Percentiles rank a stretch among this genome's conserved stretches.
Evolutionary conservation across 1,139 yeast species (phyloP).

Genomic region (Wickerhamomyces sp.): DNA sequence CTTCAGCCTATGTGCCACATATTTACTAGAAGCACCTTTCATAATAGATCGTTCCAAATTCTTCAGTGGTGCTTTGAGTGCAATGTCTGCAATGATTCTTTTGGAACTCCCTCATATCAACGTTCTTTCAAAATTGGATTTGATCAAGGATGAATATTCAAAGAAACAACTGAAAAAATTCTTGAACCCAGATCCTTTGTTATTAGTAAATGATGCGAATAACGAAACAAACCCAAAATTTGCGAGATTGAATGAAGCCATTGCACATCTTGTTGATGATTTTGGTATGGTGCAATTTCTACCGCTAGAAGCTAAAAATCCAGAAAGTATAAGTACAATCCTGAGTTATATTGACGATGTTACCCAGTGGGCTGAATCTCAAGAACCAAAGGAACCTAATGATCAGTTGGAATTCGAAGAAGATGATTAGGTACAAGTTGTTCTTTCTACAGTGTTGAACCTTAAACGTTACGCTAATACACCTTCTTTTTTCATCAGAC

Average conservation of each 20-base stretch:
- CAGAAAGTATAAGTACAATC: constrained; percentile 76
- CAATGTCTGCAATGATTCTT: constrained; percentile 97
- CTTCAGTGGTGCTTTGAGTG: constrained; percentile 91
- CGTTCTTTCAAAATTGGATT: constrained; percentile 78
- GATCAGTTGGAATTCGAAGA: constrained; percentile 67
- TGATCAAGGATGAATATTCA: constrained; percentile 70
- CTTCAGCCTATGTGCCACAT: constrained; percentile 88
- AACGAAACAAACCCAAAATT: constrained; percentile 67
- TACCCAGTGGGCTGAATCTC: constrained; percentile 95
- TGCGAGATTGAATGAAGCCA: constrained; percentile 66
- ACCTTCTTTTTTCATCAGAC: too few species aligned
- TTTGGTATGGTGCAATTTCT: constrained; percentile 98
- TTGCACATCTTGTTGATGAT: constrained; percentile 89
- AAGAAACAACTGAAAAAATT: constrained; percentile 75
- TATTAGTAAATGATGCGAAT: constrained; percentile 49
- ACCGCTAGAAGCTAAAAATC: constrained; percentile 80
- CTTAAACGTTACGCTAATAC: too few species aligned
- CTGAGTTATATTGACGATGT: constrained; percentile 92
- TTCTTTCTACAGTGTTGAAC: too few species aligned
- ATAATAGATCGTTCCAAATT: constrained; percentile 86
- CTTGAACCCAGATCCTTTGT: constrained; percentile 85
- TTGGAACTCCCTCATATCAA: constrained; percentile 93
- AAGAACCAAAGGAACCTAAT: constrained; percentile 93
- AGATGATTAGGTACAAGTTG: constrained; percentile 17
- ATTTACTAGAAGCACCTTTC: constrained; percentile 89